Evolutionary conservation across 805 yeast species (phyloP), one percentile per base, ranked within the genome.

Genomic region (Cyberlindnera maclurae): DNA sequence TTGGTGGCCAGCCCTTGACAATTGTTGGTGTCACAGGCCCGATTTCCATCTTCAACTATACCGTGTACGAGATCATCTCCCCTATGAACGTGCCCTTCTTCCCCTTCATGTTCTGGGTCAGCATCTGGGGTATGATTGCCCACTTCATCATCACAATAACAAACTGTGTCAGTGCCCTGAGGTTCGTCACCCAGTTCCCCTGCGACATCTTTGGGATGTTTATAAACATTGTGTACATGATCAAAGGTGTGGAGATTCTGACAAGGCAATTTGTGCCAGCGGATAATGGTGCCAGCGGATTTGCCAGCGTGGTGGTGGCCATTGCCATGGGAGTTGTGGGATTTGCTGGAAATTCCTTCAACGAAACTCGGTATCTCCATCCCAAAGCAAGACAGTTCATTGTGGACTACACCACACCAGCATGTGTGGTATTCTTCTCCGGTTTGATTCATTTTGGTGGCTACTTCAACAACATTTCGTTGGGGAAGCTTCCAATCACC

Each of bases 21-120:
- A 84, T 90, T 18, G 97, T 93, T 8, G 98, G 98, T 4, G 97
- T 90, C 5, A 93, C 97, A 0, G 98, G 97, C 0, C 98, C 98
- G 0, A 81, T 93, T 12, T 65, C 95, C 2, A 89, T 90, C 43
- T 90, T 93, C 70, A 85, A 85, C 54, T 88, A 87, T 52, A 93
- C 97, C 0, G 89, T 93, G 1, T 85, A 80, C 55, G 82, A 81
- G 43, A 69, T 85, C 36, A 70, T 85, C 28, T 62, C 56, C 16
- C 79, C 84, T 0, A 55, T 70, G 42, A 71, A 69, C 5, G 37
- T 50, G 8, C 64, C 71, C 1, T 54, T 35, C 27, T 88, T 90
- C 62, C 87, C 89, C 13, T 90, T 90, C 58, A 89, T 93, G 96
- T 81, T 90, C 56, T 93, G 97, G 97, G 67, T 90, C 26, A 85